phyloP scores from a whole-genome alignment of 1,284 basidiomycete species.

The Anthracocystis walkeri region DNA sequence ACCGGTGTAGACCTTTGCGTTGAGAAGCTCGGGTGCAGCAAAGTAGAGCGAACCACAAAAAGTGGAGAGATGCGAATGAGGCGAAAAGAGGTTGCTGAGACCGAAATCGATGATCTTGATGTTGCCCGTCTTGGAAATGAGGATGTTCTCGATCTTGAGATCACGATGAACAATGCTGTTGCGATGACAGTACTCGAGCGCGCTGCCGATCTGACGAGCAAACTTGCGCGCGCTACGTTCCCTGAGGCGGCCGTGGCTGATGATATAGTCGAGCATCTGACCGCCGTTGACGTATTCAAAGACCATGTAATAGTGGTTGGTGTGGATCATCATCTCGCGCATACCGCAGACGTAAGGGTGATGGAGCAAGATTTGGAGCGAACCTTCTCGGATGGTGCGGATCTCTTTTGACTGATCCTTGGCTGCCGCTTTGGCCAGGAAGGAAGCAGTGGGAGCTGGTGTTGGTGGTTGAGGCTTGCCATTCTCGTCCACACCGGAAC shows the following conservation, averaged over 20 bases:
- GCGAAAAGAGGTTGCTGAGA: slow-evolving; percentile 95
- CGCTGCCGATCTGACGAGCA: slow-evolving; percentile 93
- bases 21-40: slow-evolving; percentile 94
- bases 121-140: slow-evolving; percentile 97
- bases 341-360: slow-evolving; percentile 99
- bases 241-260: slow-evolving; percentile 93
- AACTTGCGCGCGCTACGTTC: slow-evolving; percentile 97
- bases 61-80: slow-evolving; percentile 83
- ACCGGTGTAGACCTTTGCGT: slow-evolving; percentile 94
- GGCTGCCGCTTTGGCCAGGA: slow-evolving; percentile 64
- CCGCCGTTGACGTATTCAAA: slow-evolving; percentile 98
- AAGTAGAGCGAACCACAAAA: slow-evolving; percentile 99
- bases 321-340: slow-evolving; percentile 82
- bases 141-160: slow-evolving; percentile 99
- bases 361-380: slow-evolving; percentile 89
- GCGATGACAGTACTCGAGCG: slow-evolving; percentile 94
- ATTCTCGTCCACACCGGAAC: slow-evolving; percentile 68
- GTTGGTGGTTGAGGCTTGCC: slow-evolving; percentile 66
- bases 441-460: slow-evolving; percentile 52
- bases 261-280: slow-evolving; percentile 99
- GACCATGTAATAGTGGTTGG: slow-evolving; percentile 95
- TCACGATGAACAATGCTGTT: slow-evolving; percentile 98
- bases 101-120: slow-evolving; percentile 99
- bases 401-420: slow-evolving; percentile 97
- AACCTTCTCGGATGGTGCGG: slow-evolving; percentile 93